phyloP scores from a whole-genome alignment of 352 stramenopile species.

The Pythium phragmiticola region DNA sequence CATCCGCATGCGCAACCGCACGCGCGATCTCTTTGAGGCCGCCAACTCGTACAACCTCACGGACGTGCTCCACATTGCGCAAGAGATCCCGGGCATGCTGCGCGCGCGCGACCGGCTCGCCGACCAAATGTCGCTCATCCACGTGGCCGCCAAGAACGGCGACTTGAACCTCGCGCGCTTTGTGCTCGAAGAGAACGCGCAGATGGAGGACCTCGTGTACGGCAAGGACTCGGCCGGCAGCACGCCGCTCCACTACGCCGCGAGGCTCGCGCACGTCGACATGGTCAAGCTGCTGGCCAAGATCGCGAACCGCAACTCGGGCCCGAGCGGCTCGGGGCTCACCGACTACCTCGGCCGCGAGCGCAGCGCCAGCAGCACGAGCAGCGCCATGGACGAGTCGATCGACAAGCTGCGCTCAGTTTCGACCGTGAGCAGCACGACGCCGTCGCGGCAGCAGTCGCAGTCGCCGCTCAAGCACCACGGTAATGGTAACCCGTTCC shows the following conservation, averaged over 20 bases:
- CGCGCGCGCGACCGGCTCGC: slow-evolving; percentile 71
- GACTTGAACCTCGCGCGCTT: slow-evolving; percentile 83
- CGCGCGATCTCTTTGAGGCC: slow-evolving; percentile 71
- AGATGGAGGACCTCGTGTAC: slow-evolving; percentile 87
- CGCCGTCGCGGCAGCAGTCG: slow-evolving; percentile 14
- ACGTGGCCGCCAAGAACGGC: slow-evolving; percentile 87
- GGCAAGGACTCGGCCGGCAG: slow-evolving; percentile 71
- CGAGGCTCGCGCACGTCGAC: slow-evolving; percentile 70
- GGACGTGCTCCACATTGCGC: slow-evolving; percentile 74
- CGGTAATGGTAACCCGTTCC: slow-evolving; percentile 13
- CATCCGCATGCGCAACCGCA: slow-evolving; percentile 82
- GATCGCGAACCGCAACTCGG: slow-evolving; percentile 83
- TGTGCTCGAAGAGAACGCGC: slow-evolving; percentile 74
- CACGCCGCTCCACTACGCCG: slow-evolving; percentile 85
- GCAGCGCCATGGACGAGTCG: slow-evolving; percentile 42
- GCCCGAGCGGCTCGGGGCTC: slow-evolving; percentile 34
- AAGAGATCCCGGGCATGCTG: slow-evolving; percentile 79
- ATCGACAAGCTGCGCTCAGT: slow-evolving; percentile 53
- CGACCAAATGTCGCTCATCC: slow-evolving; percentile 86
- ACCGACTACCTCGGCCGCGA: slow-evolving; percentile 51
- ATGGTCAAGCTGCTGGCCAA: slow-evolving; percentile 85
- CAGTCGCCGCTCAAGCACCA: slow-evolving; percentile 25
- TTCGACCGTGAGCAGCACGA: slow-evolving; percentile 26
- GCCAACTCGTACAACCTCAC: slow-evolving; percentile 79
- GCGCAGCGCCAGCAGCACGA: slow-evolving; percentile 66